Percentiles rank a stretch among this genome's conserved stretches.
These are phyloP conservation scores for Cajanus cajan DNA, from an alignment of 306 rosid genomes.

Conservation along the genomic window DNA sequence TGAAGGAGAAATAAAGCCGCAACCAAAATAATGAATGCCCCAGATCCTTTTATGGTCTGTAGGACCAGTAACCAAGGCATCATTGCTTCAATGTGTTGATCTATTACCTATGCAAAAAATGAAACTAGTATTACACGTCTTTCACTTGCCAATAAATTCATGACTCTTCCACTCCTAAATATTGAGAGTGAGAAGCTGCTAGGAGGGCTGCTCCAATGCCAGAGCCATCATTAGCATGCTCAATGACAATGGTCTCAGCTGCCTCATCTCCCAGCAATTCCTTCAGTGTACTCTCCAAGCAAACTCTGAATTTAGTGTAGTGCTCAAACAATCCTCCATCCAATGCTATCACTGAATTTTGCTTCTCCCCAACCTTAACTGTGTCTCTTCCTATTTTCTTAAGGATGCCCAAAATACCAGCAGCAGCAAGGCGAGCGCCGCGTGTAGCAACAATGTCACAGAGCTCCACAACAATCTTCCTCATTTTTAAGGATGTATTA, in stretches of 20 bases:
- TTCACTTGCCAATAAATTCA: slow-evolving; percentile 38
- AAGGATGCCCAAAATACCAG: slow-evolving; percentile 82
- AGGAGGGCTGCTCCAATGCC: slow-evolving; percentile 96
- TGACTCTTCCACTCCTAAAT: slow-evolving; percentile 66
- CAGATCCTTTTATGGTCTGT: slow-evolving; percentile 23
- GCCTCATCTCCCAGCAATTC: slow-evolving; percentile 80
- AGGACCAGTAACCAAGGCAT: slow-evolving; percentile 41
- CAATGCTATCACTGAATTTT: slow-evolving; percentile 73
- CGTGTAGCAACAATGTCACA: slow-evolving; percentile 84
- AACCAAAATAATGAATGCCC: slow-evolving; percentile 37
- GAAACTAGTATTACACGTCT: slow-evolving; percentile 31
- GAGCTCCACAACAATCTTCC: slow-evolving; percentile 60
- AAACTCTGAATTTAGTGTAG: slow-evolving; percentile 66
- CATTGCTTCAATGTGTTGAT: slow-evolving; percentile 37
- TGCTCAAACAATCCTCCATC: slow-evolving; percentile 95
- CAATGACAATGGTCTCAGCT: slow-evolving; percentile 55
- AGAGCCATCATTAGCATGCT: slow-evolving; percentile 87
- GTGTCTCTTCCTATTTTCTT: slow-evolving; percentile 90
- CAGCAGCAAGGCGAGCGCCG: slow-evolving; percentile 86
- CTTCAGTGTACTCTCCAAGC: slow-evolving; percentile 70
- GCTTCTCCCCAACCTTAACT: slow-evolving; percentile 69
- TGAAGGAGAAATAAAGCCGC: slow-evolving; percentile 29
- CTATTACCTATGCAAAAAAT: slow-evolving; percentile 34
- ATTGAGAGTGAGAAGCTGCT: slow-evolving; percentile 91
- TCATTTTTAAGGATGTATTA: slow-evolving; percentile 68